Evolutionary conservation across 163 green algal genomes (phyloP), one percentile per base, ranked within the genome.

Genomic region (Scenedesmus sp.): DNA sequence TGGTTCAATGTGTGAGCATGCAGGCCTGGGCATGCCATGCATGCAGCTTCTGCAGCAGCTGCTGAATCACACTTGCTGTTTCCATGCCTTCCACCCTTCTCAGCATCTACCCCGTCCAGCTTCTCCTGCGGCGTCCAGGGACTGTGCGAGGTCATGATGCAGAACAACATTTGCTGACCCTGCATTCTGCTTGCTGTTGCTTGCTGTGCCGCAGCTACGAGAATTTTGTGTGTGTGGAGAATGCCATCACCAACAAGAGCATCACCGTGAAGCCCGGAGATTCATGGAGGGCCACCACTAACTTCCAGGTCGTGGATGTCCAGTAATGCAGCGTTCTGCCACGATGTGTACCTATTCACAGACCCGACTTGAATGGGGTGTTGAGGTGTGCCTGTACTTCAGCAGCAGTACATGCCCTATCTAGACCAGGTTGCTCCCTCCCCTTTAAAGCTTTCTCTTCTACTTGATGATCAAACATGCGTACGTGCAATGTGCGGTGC

Each of bases 141-240:
- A n/a, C n/a, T n/a, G n/a, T n/a, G n/a, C n/a, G n/a, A n/a, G n/a
- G n/a, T n/a, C n/a, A n/a, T n/a, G n/a, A n/a, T 13, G 46, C 46
- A 56, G 7, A 18, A 56, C 10, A 10, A 56, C 46, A 56, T 56
- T 10, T 56, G 46, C 46, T 68, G 56, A 37, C 65, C 30, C 30
- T 76, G 65, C 22, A 12, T n/a, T 40, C 30, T 76, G 30, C 30
- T 22, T 7, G 65, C 65, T 76, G 30, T 37, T 40, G 65, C 65
- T 76, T 3, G 9, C 65, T 83, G 30, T 97, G 65, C 30, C 18
- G 65, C 65, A 76, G 95, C 94, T 98, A 98, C 90, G 84, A 98
- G 85, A 79, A 93, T 33, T 99, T 98, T 94, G 96, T 96, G 53
- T 99, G 97, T 93, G 97, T 99, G 42, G 97, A 99, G 91, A 99